Evolutionary conservation across 2,329 filamentous ascomycete species (phyloP), one percentile per base, ranked within the genome.

Genomic region (Stachybotrys chartarum): DNA sequence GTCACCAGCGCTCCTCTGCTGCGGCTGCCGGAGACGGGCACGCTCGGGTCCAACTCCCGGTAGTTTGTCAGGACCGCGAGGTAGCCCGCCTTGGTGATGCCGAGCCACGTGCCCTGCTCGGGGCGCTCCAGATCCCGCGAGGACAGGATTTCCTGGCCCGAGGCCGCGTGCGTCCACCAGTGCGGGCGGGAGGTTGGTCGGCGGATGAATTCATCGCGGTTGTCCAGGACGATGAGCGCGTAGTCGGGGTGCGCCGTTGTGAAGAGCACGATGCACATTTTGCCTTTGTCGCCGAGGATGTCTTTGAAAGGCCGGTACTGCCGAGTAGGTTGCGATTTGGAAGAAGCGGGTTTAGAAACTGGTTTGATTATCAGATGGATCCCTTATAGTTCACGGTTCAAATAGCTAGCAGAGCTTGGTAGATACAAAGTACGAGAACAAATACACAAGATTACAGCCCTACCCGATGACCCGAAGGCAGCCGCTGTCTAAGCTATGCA

Each of bases 181-280:
- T 85, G 78, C 7, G 83, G 83, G 56, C 80, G 75, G 53, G 80
- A 84, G 2, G 84, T 87, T 5, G 84, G 84, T 31, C 84, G 78
- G 14, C 85, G 75, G 59, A 87, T 82, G 71, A 81, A 87, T 68
- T 87, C 88, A 74, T 93, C 89, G 63, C 89, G 82, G 69, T 93
- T 93, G 72, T 91, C 84, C 66, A 91, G 76, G 57, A 90, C 73
- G 63, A 93, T 87, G 57, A 92, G 78, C 30, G 86, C 80, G 71
- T 92, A 92, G 61, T 81, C 76, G 10, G 89, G 88, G 66, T 92
- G 88, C 50, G 86, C 80, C 17, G 88, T 92, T 30, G 88, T 90
- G 56, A 90, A 75, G 50, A 92, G 76, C 51, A 84, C 85, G 72
- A 92, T 91, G 68, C 89, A 92, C 88, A 92, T 92, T 30, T 18